Evolutionary conservation across 768 basidiomycete genomes (phyloP).

Genomic region (Russula sp.): DNA sequence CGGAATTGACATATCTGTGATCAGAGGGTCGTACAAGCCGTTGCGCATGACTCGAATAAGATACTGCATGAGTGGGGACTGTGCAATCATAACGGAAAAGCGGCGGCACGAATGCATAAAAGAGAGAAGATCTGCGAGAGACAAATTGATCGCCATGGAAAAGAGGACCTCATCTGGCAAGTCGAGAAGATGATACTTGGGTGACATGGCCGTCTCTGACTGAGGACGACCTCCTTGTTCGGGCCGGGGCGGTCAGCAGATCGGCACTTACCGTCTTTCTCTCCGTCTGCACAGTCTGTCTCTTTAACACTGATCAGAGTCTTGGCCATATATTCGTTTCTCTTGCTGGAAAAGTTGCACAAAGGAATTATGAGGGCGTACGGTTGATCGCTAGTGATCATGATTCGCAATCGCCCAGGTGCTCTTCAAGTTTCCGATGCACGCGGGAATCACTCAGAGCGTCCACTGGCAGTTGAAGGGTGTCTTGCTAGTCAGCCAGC

Average conservation of each 20-base stretch:
- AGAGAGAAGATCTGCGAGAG: conserved; percentile 11
- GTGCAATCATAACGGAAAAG: conserved; percentile 1
- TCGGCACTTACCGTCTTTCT: conserved; percentile 19
- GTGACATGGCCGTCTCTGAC: not conserved
- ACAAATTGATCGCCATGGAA: not conserved
- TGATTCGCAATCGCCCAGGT: no score
- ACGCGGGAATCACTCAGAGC: no score
- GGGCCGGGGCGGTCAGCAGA: not conserved
- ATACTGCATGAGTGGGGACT: conserved; percentile 23
- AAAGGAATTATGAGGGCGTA: no score
- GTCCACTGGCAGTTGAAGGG: no score
- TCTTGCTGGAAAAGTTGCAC: no score
- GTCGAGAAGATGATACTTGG: conserved; percentile 3
- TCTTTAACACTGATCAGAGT: no score
- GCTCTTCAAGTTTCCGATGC: no score
- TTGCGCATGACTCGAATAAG: conserved; percentile 21
- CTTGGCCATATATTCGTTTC: no score
- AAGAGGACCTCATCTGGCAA: conserved; percentile 23
- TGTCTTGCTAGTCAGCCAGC: no score
- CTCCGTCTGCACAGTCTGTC: no score
- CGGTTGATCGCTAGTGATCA: no score
- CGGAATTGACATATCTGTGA: conserved; percentile 11
- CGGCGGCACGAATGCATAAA: conserved; percentile 12
- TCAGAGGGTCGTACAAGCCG: conserved; percentile 16
- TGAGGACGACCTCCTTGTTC: not conserved